Percentiles rank a stretch among this genome's conserved stretches.
These are phyloP conservation scores for Trypanosoma cruzi DNA, from an alignment of 208 protist species.

Conservation along the genomic window DNA sequence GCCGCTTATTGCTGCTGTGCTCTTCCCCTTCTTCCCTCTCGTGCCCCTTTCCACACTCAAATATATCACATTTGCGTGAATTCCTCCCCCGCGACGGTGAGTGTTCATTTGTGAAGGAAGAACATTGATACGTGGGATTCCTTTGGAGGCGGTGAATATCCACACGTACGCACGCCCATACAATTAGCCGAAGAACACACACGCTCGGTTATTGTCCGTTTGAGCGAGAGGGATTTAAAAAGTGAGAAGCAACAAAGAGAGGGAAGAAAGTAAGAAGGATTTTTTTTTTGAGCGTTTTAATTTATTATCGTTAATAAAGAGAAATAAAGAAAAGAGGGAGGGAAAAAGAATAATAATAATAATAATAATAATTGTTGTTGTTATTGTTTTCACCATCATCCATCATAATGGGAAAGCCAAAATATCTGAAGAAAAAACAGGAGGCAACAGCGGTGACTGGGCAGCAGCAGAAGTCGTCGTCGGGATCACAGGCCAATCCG, in stretches of 20 bases:
- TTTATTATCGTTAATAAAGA: neutral
- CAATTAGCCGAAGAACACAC: no score
- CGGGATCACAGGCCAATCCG: neutral
- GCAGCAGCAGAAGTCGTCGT: conserved; percentile 19
- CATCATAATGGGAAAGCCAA: conserved; percentile 75
- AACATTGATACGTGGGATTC: no score
- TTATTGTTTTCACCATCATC: no score
- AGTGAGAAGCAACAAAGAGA: neutral
- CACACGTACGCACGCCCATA: no score
- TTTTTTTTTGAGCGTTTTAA: no score
- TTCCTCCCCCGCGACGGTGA: neutral
- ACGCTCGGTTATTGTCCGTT: no score
- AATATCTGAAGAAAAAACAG: conserved; percentile 87
- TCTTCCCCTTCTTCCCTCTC: neutral
- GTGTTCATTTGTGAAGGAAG: neutral
- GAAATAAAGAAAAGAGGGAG: neutral
- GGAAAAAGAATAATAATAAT: conserved; percentile 8
- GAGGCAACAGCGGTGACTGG: conserved; percentile 39
- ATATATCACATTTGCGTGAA: neutral
- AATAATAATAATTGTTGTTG: conserved; percentile 1
- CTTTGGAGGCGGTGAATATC: no score
- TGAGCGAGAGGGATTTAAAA: neutral
- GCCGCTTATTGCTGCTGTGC: no score
- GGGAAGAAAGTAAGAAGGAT: no score
- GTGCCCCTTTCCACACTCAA: neutral